Evolutionary conservation across 352 stramenopile genomes (phyloP).

Genomic region (Phytophthora sp.): DNA sequence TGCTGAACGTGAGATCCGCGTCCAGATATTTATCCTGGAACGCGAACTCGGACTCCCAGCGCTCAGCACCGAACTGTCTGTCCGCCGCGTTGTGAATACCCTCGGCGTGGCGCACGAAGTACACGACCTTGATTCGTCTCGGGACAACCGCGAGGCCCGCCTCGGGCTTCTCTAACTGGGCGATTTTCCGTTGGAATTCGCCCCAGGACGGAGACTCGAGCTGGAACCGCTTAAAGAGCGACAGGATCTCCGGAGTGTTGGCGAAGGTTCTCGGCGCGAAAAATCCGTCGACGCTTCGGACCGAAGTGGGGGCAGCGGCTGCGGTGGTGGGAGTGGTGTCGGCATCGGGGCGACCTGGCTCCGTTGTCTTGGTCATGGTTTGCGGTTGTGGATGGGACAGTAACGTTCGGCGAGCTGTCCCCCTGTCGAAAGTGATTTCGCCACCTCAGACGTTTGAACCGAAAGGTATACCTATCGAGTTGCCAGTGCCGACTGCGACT

Average conservation of each 20-base stretch:
- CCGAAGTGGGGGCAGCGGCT: slow-evolving; percentile 1
- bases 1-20: slow-evolving; percentile 67
- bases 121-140: slow-evolving; percentile 67
- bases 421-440: slow-evolving; percentile 11
- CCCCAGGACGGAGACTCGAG: slow-evolving; percentile 38
- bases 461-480: too few species aligned
- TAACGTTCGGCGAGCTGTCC: slow-evolving; percentile 22
- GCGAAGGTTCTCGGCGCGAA: slow-evolving; percentile 25
- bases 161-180: slow-evolving; percentile 28
- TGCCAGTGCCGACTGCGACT: too few species aligned
- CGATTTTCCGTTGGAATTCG: slow-evolving; percentile 30
- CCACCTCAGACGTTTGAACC: background rate
- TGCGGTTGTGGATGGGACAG: slow-evolving; percentile 11
- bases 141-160: background rate
- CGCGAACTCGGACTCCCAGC: slow-evolving; percentile 69
- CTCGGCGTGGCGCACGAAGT: slow-evolving; percentile 80
- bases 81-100: slow-evolving; percentile 74
- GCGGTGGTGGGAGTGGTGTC: background rate
- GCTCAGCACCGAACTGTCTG: slow-evolving; percentile 50
- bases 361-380: slow-evolving; percentile 23
- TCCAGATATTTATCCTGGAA: slow-evolving; percentile 68
- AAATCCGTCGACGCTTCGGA: slow-evolving; percentile 39
- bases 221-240: slow-evolving; percentile 46
- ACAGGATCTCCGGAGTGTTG: background rate
- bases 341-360: background rate